Percentiles rank a stretch among this genome's conserved stretches.
These are phyloP conservation scores for Trichoderma atroviride DNA, from an alignment of 2,329 filamentous ascomycete genomes.

Conservation along the genomic window DNA sequence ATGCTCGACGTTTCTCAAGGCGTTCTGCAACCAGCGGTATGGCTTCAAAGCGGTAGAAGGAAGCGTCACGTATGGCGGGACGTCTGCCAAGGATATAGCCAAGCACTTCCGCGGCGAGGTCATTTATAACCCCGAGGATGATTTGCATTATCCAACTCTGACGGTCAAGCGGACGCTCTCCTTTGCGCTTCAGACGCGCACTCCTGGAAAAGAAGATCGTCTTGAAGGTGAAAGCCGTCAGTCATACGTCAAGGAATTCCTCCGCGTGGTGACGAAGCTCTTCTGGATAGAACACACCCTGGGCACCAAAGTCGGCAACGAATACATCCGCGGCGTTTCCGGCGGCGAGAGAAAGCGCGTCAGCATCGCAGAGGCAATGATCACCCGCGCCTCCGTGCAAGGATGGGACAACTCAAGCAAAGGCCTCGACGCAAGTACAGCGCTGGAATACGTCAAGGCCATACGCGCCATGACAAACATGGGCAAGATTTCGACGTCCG, in stretches of 20 bases:
- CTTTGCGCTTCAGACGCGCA: conserved; percentile 68
- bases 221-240: conserved; percentile 61
- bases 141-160: conserved; percentile 70
- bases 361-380: conserved; percentile 70
- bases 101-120: conserved; percentile 62
- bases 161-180: conserved; percentile 67
- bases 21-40: conserved; percentile 69
- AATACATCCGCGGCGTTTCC: conserved; percentile 64
- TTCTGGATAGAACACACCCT: conserved; percentile 73
- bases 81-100: conserved; percentile 49
- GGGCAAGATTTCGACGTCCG: conserved; percentile 70
- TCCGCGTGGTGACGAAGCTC: conserved; percentile 66
- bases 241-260: conserved; percentile 56
- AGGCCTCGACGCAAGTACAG: conserved; percentile 72
- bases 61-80: conserved; percentile 64
- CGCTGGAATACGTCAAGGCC: conserved; percentile 69
- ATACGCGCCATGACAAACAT: conserved; percentile 68
- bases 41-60: conserved; percentile 67
- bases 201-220: conserved; percentile 54
- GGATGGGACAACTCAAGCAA: conserved; percentile 77
- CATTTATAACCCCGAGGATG: conserved; percentile 69
- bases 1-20: conserved; percentile 72
- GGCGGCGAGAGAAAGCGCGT: conserved; percentile 74
- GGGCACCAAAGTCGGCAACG: conserved; percentile 70
- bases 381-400: conserved; percentile 62